phyloP scores from a whole-genome alignment of 108 stramenopile genomes.

The Skeletonema costatum region DNA sequence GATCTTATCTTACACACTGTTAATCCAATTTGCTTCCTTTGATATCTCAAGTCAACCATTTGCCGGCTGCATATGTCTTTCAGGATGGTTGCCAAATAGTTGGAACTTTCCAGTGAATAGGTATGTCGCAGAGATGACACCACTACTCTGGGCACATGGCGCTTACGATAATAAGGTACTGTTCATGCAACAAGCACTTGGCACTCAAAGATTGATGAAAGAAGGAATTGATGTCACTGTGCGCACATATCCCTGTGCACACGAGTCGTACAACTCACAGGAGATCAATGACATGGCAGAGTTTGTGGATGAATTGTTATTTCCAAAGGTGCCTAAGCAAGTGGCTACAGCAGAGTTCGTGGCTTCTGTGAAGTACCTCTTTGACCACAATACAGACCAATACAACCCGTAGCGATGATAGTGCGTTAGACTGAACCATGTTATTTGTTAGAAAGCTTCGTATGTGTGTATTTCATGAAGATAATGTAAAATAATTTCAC shows the following conservation, averaged over 20 bases:
- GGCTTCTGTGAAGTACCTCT: conserved; percentile 1
- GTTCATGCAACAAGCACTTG: conserved; percentile 68
- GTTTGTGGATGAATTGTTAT: conserved; percentile 61
- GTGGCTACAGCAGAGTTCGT: conserved; percentile 5
- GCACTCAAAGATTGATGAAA: conserved; percentile 47
- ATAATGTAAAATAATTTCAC: not conserved
- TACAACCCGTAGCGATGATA: not conserved
- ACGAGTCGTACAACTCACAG: conserved; percentile 44
- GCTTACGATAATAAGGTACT: conserved; percentile 66
- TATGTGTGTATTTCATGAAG: not conserved
- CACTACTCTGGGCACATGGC: conserved; percentile 79
- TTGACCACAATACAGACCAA: conserved; percentile 10
- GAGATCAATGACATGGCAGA: conserved; percentile 68
- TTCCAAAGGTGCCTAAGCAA: conserved; percentile 1
- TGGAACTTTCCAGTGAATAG: conserved; percentile 34
- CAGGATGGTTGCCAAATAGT: conserved; percentile 64
- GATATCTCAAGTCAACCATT: conserved; percentile 13
- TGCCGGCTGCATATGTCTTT: conserved; percentile 65
- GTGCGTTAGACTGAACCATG: not conserved
- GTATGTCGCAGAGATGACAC: conserved; percentile 43
- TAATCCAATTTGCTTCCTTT: not conserved
- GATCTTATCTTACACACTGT: not conserved
- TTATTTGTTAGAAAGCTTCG: not conserved
- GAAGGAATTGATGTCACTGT: conserved; percentile 29
- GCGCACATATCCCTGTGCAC: conserved; percentile 58